Conservation (phyloP, 106 monocot genomes). For the Acanthochlamys bracteata region DNA sequence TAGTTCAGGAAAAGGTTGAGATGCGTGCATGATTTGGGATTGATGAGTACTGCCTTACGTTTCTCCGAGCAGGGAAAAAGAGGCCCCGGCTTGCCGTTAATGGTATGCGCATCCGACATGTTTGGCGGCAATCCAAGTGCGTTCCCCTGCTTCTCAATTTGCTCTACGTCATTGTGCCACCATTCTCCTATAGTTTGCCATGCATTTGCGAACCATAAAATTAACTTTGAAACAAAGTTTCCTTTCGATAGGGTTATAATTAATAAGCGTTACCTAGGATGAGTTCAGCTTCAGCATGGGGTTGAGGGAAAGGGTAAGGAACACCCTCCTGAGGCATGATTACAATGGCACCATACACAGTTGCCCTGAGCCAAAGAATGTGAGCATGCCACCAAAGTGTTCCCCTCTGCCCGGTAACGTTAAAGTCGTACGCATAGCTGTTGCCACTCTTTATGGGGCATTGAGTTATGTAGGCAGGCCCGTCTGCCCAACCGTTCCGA, state of each 20-base stretch:
- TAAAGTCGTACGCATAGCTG: constrained; percentile 31
- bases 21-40: neutral
- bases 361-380: constrained; percentile 51
- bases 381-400: constrained; percentile 56
- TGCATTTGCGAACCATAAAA: too few species aligned
- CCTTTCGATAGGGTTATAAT: neutral
- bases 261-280: constrained; percentile 14
- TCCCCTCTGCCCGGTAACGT: constrained; percentile 30
- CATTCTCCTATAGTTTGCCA: constrained; percentile 13
- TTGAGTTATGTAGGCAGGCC: constrained; percentile 43
- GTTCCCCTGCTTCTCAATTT: constrained; percentile 7
- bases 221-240: too few species aligned
- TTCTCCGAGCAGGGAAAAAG: constrained; percentile 22
- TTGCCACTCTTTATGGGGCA: constrained; percentile 37
- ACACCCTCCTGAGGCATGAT: constrained; percentile 34
- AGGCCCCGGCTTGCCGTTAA: constrained; percentile 25
- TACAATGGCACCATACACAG: constrained; percentile 45
- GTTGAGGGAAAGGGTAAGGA: constrained; percentile 28
- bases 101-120: constrained; percentile 24
- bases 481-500: constrained; percentile 45
- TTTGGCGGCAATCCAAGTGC: constrained; percentile 14
- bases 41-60: neutral
- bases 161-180: constrained; percentile 24
- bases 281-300: constrained; percentile 20
- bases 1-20: too few species aligned